A percentile compares a stretch with the other conserved stretches of the same genome.
Evolutionary conservation across 495 filamentous ascomycete species (phyloP).

Genomic region (Monascus purpureus): DNA sequence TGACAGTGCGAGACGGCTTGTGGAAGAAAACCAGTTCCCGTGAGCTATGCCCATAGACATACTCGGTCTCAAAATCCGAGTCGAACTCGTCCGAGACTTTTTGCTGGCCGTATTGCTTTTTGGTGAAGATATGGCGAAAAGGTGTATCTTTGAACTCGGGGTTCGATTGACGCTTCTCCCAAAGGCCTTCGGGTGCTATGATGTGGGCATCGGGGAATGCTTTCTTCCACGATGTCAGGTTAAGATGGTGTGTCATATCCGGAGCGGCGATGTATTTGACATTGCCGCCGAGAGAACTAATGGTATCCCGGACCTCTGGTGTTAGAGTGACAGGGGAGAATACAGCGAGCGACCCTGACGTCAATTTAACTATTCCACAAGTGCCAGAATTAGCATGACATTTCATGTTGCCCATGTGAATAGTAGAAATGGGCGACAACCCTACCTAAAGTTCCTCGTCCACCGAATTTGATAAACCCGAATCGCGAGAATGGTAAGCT

Average conservation of each 20-base stretch:
- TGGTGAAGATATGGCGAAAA: conserved; percentile 55
- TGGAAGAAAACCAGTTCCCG: conserved; percentile 81
- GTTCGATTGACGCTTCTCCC: conserved; percentile 63
- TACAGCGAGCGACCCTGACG: conserved; percentile 64
- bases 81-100: conserved; percentile 67
- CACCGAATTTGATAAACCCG: conserved; percentile 68
- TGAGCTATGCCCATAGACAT: conserved; percentile 63
- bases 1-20: conserved; percentile 66
- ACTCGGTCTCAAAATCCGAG: conserved; percentile 74
- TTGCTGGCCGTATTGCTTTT: conserved; percentile 33
- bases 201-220: conserved; percentile 67
- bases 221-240: conserved; percentile 66
- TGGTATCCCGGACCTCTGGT: conserved; percentile 52
- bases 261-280: conserved; percentile 75
- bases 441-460: conserved; percentile 71
- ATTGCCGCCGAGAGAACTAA: conserved; percentile 50
- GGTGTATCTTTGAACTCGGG: conserved; percentile 51
- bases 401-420: too few species aligned
- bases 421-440: conserved; percentile 3
- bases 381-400: neutral
- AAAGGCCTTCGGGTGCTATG: conserved; percentile 72
- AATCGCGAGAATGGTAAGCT: conserved; percentile 78
- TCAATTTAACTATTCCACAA: conserved; percentile 48
- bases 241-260: conserved; percentile 90
- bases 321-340: conserved; percentile 86